phyloP scores from a whole-genome alignment of 805 yeast species.

The Schwanniomyces yamadae region DNA sequence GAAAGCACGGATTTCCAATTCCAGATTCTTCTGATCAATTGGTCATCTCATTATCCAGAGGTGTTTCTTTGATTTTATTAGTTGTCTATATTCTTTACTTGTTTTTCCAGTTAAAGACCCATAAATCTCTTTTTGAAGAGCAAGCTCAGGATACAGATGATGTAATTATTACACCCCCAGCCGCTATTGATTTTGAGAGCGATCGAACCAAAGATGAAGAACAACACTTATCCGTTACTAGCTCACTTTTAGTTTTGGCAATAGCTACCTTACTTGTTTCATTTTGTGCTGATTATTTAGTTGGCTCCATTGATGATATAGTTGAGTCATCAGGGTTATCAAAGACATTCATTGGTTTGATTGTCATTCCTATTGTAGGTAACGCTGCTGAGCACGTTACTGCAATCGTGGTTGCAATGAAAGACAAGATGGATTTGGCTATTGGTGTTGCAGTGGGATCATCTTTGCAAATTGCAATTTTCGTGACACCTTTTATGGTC shows the following conservation, averaged over 20 bases:
- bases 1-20: conserved; percentile 38
- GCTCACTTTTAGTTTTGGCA: conserved; percentile 57
- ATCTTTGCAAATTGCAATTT: conserved; percentile 90
- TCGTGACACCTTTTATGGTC: conserved; percentile 94
- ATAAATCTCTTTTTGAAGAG: conserved; percentile 70
- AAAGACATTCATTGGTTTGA: conserved; percentile 91
- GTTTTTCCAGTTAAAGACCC: conserved; percentile 86
- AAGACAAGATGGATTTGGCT: conserved; percentile 96
- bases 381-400: conserved; percentile 99
- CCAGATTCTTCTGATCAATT: conserved; percentile 40
- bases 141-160: conserved; percentile 33
- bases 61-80: conserved; percentile 78
- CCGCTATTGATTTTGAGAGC: conserved; percentile 18
- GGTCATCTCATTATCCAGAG: conserved; percentile 77
- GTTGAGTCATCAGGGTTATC: conserved; percentile 84
- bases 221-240: conserved; percentile 48
- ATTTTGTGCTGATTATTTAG: conserved; percentile 88
- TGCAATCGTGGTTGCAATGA: conserved; percentile 90
- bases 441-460: conserved; percentile 97
- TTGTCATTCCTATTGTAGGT: conserved; percentile 94
- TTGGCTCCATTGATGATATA: conserved; percentile 87
- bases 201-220: conserved; percentile 18
- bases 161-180: conserved; percentile 32
- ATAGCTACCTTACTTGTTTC: conserved; percentile 78
- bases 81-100: conserved; percentile 75